Conservation (phyloP, 345 rosid species). For the Camelina sativa region DNA sequence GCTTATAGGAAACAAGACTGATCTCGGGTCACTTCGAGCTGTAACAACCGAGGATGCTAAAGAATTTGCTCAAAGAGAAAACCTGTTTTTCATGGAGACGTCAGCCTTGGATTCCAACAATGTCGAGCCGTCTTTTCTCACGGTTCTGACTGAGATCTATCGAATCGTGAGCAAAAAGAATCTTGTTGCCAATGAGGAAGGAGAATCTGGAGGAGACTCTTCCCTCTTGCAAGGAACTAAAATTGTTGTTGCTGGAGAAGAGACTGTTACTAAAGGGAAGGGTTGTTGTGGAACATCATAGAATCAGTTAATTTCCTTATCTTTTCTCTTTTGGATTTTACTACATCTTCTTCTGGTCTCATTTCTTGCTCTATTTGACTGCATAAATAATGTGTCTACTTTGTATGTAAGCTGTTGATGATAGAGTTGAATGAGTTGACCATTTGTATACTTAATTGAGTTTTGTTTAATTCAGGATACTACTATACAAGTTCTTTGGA, state of each 20-base stretch:
- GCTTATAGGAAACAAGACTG: constrained; percentile 81
- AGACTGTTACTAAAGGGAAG: constrained; percentile 45
- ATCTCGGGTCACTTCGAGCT: constrained; percentile 68
- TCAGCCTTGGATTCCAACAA: constrained; percentile 75
- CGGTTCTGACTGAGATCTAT: constrained; percentile 66
- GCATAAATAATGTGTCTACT: constrained; percentile 10
- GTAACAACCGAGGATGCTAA: constrained; percentile 76
- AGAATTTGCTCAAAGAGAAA: constrained; percentile 84
- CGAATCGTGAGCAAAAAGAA: constrained; percentile 71
- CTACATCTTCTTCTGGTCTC: not conserved
- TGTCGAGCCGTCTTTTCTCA: constrained; percentile 73
- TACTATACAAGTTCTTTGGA: constrained; percentile 1
- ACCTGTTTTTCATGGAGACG: constrained; percentile 81
- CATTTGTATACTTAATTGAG: constrained; percentile 11
- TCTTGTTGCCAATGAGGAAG: constrained; percentile 55
- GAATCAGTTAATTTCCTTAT: not conserved
- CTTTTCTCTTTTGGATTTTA: not conserved
- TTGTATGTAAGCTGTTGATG: constrained; percentile 32
- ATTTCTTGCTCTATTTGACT: constrained; percentile 12
- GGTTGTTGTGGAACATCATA: constrained; percentile 55
- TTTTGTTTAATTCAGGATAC: constrained; percentile 5
- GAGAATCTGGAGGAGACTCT: constrained; percentile 44
- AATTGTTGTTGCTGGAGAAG: constrained; percentile 63
- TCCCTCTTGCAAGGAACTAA: constrained; percentile 69
- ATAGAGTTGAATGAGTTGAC: constrained; percentile 8